Percentiles rank a stretch among this genome's conserved stretches.
Evolutionary conservation across 1,284 basidiomycete species (phyloP).

Genomic region (Xerocomus amazonicus): DNA sequence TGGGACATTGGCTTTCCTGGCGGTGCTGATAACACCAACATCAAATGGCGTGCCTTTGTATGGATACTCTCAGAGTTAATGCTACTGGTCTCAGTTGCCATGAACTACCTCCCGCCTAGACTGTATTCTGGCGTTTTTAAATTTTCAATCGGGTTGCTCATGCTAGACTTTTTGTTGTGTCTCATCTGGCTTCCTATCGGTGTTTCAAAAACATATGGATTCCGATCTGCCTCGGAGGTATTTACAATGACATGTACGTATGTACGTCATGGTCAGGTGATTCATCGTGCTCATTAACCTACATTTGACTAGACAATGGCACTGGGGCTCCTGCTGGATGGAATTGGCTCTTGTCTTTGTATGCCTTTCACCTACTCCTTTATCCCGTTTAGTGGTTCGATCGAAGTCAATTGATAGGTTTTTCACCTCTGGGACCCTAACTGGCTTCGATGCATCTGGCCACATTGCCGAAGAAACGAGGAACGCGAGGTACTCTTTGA

Average conservation of each 20-base stretch:
- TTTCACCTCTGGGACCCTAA: conserved; percentile 79
- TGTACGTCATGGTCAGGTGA: conserved; percentile 47
- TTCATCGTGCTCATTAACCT: conserved; percentile 2
- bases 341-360: conserved; percentile 86
- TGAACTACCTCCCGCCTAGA: conserved; percentile 79
- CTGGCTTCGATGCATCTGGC: conserved; percentile 84
- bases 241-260: conserved; percentile 78
- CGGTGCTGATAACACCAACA: conserved; percentile 60
- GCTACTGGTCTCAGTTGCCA: conserved; percentile 63
- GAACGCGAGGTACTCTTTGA: conserved; percentile 60
- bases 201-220: conserved; percentile 78
- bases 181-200: conserved; percentile 87
- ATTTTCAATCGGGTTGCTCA: conserved; percentile 66
- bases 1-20: conserved; percentile 79
- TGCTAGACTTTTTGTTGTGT: conserved; percentile 81
- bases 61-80: conserved; percentile 77
- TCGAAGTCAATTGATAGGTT: conserved; percentile 45
- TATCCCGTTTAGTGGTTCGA: background rate
- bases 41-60: conserved; percentile 80
- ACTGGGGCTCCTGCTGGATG: conserved; percentile 80
- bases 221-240: conserved; percentile 73
- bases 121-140: conserved; percentile 73
- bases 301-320: conserved; percentile 62
- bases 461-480: conserved; percentile 89
- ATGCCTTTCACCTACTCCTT: conserved; percentile 17